Percentiles rank a stretch among this genome's conserved stretches.
phyloP scores from a whole-genome alignment of 2,329 filamentous ascomycete genomes.

The Elsinoe arachidis region DNA sequence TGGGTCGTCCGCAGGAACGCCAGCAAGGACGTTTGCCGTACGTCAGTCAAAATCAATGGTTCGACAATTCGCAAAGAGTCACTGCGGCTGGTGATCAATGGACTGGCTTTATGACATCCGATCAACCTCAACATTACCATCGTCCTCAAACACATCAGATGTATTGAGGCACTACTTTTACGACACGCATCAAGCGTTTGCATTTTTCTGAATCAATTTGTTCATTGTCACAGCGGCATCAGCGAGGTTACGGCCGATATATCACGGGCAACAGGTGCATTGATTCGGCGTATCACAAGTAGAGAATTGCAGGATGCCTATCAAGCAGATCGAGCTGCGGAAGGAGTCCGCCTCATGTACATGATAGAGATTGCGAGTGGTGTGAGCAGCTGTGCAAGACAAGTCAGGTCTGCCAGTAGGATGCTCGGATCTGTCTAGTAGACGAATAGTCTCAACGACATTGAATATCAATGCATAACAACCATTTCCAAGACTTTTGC shows the following conservation, averaged over 20 bases:
- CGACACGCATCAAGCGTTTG: background rate
- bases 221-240: background rate
- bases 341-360: background rate
- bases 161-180: background rate
- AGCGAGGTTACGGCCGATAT: background rate
- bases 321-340: background rate
- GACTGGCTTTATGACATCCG: constrained; percentile 20
- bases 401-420: background rate
- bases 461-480: too few species aligned
- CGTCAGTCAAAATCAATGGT: constrained; percentile 29
- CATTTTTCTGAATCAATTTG: background rate
- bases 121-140: background rate
- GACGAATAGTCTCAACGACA: too few species aligned
- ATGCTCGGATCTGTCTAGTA: too few species aligned
- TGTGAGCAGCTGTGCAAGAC: background rate
- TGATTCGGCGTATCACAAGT: background rate
- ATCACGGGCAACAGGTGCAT: background rate
- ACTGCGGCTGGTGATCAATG: constrained; percentile 27
- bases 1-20: constrained; percentile 39
- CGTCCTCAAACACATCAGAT: background rate
- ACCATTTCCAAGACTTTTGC: too few species aligned
- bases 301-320: too few species aligned
- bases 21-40: constrained; percentile 38
- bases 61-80: constrained; percentile 24
- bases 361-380: background rate